These are phyloP conservation scores for Exobasidium rhododendri DNA, from an alignment of 1,284 basidiomycete species.

Conservation along the genomic window DNA sequence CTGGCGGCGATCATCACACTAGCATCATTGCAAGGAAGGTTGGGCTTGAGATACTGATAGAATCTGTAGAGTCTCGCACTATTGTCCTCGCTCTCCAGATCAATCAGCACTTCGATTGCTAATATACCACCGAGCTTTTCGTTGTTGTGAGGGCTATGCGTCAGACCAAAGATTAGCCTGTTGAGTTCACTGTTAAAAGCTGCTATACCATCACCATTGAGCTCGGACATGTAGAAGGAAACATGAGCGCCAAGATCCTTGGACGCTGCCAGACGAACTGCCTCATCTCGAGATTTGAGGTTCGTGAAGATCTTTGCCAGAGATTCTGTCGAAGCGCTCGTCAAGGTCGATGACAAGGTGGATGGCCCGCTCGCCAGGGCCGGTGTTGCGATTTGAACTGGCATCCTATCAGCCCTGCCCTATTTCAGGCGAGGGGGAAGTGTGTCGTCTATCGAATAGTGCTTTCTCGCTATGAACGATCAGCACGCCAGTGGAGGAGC, in stretches of 20 bases:
- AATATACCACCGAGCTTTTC: slow-evolving; percentile 77
- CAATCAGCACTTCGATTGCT: slow-evolving; percentile 66
- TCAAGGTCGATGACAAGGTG: background rate
- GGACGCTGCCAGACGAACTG: background rate
- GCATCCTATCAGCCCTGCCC: background rate
- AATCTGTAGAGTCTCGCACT: slow-evolving; percentile 75
- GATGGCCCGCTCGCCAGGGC: background rate
- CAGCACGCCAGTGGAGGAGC: no score
- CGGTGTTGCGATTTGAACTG: background rate
- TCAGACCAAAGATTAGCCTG: slow-evolving; percentile 72
- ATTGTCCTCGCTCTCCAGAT: slow-evolving; percentile 34
- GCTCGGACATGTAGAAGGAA: slow-evolving; percentile 40
- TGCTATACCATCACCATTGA: slow-evolving; percentile 45
- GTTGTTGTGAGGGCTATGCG: slow-evolving; percentile 70
- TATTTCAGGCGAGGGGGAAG: background rate
- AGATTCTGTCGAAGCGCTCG: slow-evolving; percentile 4
- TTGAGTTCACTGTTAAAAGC: slow-evolving; percentile 61
- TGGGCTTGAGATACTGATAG: slow-evolving; percentile 84
- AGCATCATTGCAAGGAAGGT: slow-evolving; percentile 76
- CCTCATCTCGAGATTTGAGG: slow-evolving; percentile 11
- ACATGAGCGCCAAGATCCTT: slow-evolving; percentile 16
- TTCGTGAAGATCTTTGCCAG: slow-evolving; percentile 14
- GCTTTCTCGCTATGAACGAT: no score
- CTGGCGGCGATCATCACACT: slow-evolving; percentile 84
- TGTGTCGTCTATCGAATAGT: no score